Evolutionary conservation across 2,329 filamentous ascomycete genomes (phyloP), one percentile per base, ranked within the genome.

Genomic region (Chaetomium sp.): DNA sequence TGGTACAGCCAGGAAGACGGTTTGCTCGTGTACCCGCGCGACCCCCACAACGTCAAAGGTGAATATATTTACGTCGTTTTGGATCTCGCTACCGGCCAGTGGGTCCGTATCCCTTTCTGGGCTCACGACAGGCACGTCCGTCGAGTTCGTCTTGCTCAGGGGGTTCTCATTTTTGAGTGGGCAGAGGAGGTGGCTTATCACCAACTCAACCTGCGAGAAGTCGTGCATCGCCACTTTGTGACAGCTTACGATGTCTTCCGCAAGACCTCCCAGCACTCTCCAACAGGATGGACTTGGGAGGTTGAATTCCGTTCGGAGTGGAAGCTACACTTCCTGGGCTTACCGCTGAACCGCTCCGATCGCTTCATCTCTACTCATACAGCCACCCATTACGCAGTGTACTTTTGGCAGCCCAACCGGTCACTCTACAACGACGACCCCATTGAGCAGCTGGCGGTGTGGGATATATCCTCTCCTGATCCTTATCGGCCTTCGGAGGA

Each of bases 111-210:
- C 12, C 79, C 81, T 1, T 83, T 86, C 59, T 70, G 78, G 38
- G 69, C 72, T 5, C 57, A 65, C 1, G 71, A 70, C 6, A 82
- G 77, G 60, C 72, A 79, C 37, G 70, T 85, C 33, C 73, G 82
- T 10, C 75, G 82, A 10, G 66, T 83, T 3, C 75, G 82, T 11
- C 69, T 86, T 4, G 74, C 76, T 36, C 70, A 77, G 37, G 71
- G 72, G 1, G 70, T 84, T n/a, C 69, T 87, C n/a, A 63, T 85
- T 14, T 69, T 86, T n/a, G 82, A 86, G 65, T 86, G 82, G 82
- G 81, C 79, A 49, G 79, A 83, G 62, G 66, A 71, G 2, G 70
- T 75, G 34, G 69, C 77, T 1, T 79, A 75, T 58, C 76, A 80
- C 64, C 74, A 76, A 65, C 66, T 79, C 27, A 79, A 80, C 64